A percentile compares a stretch with the other conserved stretches of the same genome.
phyloP scores from a whole-genome alignment of 2,329 filamentous ascomycete genomes.

The Fusarium buxicola region DNA sequence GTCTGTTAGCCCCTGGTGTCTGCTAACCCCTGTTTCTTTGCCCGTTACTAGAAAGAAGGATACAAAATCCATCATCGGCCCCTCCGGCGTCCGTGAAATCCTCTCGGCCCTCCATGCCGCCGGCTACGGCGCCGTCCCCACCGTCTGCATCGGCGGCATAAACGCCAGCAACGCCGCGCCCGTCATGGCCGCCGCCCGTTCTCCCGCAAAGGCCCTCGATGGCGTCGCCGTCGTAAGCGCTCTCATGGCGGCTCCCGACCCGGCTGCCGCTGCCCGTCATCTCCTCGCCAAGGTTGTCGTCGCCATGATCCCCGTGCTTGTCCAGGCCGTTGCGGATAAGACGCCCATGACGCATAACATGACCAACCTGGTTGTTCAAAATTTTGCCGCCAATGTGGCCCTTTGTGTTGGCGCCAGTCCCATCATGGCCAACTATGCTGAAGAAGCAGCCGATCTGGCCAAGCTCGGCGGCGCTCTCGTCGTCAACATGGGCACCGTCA shows the following conservation, averaged over 20 bases:
- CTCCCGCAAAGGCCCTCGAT: constrained; percentile 71
- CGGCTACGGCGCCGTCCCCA: constrained; percentile 60
- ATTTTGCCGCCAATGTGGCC: constrained; percentile 92
- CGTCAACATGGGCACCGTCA: constrained; percentile 95
- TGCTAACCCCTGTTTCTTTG: constrained; percentile 6
- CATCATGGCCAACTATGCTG: constrained; percentile 91
- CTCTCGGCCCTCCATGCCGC: constrained; percentile 66
- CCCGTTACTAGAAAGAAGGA: constrained; percentile 76
- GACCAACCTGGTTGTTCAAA: constrained; percentile 96
- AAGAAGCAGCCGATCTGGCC: constrained; percentile 85
- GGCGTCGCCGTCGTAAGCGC: constrained; percentile 92
- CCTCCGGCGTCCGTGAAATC: constrained; percentile 65
- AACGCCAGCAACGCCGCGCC: constrained; percentile 80
- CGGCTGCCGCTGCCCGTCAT: constrained; percentile 69
- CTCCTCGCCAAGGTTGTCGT: constrained; percentile 63
- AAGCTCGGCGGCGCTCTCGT: constrained; percentile 82
- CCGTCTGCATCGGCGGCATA: constrained; percentile 91
- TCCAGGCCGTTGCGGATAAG: constrained; percentile 69
- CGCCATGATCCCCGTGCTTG: constrained; percentile 62
- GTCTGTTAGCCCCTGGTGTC: too few species aligned
- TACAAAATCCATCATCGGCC: constrained; percentile 74
- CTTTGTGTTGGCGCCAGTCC: constrained; percentile 87
- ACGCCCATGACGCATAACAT: constrained; percentile 93
- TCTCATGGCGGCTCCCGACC: constrained; percentile 79
- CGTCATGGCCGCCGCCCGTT: constrained; percentile 76